These are phyloP conservation scores for Metschnikowia matae DNA, from an alignment of 805 yeast species.

Conservation along the genomic window DNA sequence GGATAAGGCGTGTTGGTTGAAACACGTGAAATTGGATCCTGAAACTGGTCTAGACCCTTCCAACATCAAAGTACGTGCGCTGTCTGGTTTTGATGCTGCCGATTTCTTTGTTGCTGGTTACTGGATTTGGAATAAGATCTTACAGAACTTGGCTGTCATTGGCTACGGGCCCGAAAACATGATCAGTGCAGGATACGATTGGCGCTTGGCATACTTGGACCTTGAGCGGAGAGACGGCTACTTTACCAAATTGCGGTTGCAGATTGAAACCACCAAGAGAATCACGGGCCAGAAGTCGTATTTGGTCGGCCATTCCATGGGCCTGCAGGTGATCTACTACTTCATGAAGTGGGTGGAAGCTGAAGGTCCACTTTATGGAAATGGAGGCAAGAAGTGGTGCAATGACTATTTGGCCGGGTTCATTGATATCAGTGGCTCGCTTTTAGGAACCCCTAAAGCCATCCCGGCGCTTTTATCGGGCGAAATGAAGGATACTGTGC, in stretches of 20 bases:
- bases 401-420: slow-evolving; percentile 76
- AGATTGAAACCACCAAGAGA: slow-evolving; percentile 58
- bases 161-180: slow-evolving; percentile 91
- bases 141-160: slow-evolving; percentile 90
- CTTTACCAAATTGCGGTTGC: slow-evolving; percentile 69
- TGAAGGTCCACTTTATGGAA: slow-evolving; percentile 70
- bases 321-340: slow-evolving; percentile 82
- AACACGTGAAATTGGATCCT: slow-evolving; percentile 84
- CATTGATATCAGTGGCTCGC: slow-evolving; percentile 86
- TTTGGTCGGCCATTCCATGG: slow-evolving; percentile 95
- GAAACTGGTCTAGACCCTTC: slow-evolving; percentile 93
- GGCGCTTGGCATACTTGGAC: slow-evolving; percentile 90
- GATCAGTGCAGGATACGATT: slow-evolving; percentile 90
- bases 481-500: slow-evolving; percentile 97
- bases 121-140: slow-evolving; percentile 96
- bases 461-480: slow-evolving; percentile 91
- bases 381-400: slow-evolving; percentile 90
- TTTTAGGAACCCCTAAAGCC: slow-evolving; percentile 91
- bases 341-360: slow-evolving; percentile 98
- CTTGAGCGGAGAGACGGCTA: slow-evolving; percentile 83
- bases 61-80: slow-evolving; percentile 74
- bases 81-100: slow-evolving; percentile 95
- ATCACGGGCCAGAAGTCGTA: slow-evolving; percentile 63
- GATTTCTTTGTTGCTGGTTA: slow-evolving; percentile 96
- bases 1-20: slow-evolving; percentile 91